Evolutionary conservation across 805 yeast species (phyloP).

Genomic region (Cyberlindnera euphorbiiphila): DNA sequence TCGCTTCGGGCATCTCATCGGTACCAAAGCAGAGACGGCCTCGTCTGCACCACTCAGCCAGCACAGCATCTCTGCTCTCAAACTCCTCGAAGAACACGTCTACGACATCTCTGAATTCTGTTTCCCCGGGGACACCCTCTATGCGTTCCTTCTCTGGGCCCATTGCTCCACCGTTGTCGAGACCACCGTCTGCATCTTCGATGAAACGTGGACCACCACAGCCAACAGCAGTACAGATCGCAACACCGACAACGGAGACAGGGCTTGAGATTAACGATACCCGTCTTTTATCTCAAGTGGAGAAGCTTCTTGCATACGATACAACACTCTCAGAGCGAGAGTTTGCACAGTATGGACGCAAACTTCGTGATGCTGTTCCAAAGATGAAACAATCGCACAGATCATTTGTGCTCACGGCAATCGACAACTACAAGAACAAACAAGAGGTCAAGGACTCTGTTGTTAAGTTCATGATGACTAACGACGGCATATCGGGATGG

Average conservation of each 20-base stretch:
- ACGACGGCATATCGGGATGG: conserved; percentile 61
- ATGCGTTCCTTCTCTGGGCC: conserved; percentile 3
- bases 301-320: conserved; percentile 26
- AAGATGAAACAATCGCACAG: conserved; percentile 29
- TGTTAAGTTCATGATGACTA: conserved; percentile 51
- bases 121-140: background rate
- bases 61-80: conserved; percentile 3
- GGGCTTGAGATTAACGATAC: conserved; percentile 9
- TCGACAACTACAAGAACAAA: conserved; percentile 25
- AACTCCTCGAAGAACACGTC: background rate
- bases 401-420: conserved; percentile 25
- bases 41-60: conserved; percentile 7
- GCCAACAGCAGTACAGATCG: background rate
- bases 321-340: conserved; percentile 39
- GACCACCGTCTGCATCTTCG: conserved; percentile 4
- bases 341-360: conserved; percentile 39
- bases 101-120: background rate
- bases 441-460: conserved; percentile 33
- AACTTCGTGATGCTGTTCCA: conserved; percentile 31
- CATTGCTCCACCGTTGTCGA: conserved; percentile 4
- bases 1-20: conserved; percentile 3
- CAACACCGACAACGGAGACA: background rate
- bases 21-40: conserved; percentile 9
- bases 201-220: conserved; percentile 4
- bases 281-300: conserved; percentile 24